Evolutionary conservation across 2,329 filamentous ascomycete genomes (phyloP).

Genomic region (Pyrenochaeta sp.): DNA sequence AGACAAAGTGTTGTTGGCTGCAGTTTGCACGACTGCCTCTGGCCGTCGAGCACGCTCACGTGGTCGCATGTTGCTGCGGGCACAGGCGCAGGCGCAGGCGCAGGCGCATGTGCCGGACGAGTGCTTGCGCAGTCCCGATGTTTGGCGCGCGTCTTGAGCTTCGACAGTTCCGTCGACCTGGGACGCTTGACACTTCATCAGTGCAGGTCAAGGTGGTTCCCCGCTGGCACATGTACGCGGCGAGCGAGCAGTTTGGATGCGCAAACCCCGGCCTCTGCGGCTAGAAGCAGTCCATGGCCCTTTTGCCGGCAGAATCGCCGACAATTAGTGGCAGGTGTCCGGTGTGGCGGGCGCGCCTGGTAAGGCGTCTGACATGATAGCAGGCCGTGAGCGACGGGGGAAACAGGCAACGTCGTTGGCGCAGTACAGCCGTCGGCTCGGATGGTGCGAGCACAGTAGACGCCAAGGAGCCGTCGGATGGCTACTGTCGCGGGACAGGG

Average conservation of each 20-base stretch:
- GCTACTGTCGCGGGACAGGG: conserved; percentile 19
- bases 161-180: conserved; percentile 16
- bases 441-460: conserved; percentile 3
- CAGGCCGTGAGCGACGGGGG: conserved; percentile 7
- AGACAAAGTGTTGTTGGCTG: too few species aligned
- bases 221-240: conserved; percentile 7
- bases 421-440: conserved; percentile 28
- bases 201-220: conserved; percentile 7
- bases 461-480: conserved; percentile 21
- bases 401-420: conserved; percentile 15
- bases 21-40: too few species aligned
- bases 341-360: conserved; percentile 7
- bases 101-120: not conserved
- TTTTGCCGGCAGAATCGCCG: conserved; percentile 13
- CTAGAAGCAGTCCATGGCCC: conserved; percentile 11
- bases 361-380: conserved; percentile 19
- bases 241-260: conserved; percentile 9
- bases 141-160: conserved; percentile 14
- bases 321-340: too few species aligned
- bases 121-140: not conserved
- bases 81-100: not conserved
- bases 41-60: conserved; percentile 10
- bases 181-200: conserved; percentile 20
- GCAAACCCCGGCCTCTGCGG: conserved; percentile 8
- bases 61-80: conserved; percentile 23